These are phyloP conservation scores for Puccinia sorghi DNA, from an alignment of 1,284 basidiomycete genomes.

Conservation along the genomic window DNA sequence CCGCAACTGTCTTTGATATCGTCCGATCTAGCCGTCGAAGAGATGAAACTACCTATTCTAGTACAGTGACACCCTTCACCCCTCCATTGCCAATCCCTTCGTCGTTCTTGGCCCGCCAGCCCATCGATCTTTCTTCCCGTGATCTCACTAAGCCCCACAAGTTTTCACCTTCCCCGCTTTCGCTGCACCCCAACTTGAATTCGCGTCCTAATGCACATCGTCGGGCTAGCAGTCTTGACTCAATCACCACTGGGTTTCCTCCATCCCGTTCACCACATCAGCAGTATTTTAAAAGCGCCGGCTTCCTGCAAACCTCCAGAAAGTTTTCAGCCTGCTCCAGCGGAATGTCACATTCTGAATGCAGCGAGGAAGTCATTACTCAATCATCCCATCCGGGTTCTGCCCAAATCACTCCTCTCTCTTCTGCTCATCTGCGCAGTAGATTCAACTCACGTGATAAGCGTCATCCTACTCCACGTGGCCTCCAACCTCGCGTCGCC, in stretches of 20 bases:
- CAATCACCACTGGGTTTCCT: not conserved
- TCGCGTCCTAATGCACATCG: not conserved
- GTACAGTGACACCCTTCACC: not conserved
- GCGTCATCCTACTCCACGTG: not conserved
- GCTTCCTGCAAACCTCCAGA: not conserved
- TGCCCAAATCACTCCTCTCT: not conserved
- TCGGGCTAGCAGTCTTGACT: conserved; percentile 14
- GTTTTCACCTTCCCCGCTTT: conserved; percentile 1
- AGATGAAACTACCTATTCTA: not conserved
- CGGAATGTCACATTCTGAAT: not conserved
- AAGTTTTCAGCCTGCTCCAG: not conserved
- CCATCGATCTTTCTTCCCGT: not conserved
- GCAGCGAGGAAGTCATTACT: not conserved
- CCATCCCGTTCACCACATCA: not conserved
- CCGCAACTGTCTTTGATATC: conserved; percentile 23
- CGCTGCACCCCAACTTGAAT: not conserved
- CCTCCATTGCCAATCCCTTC: not conserved
- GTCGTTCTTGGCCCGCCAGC: not conserved
- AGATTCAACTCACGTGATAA: not conserved
- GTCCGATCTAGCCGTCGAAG: conserved; percentile 6
- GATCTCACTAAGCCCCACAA: not conserved
- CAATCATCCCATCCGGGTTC: not conserved
- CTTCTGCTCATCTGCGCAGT: not conserved
- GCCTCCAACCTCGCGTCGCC: not conserved
- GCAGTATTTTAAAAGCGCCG: not conserved